Base-by-base conservation (phyloP, 164 flowering plant species). In the Vitis rupestris region DNA sequence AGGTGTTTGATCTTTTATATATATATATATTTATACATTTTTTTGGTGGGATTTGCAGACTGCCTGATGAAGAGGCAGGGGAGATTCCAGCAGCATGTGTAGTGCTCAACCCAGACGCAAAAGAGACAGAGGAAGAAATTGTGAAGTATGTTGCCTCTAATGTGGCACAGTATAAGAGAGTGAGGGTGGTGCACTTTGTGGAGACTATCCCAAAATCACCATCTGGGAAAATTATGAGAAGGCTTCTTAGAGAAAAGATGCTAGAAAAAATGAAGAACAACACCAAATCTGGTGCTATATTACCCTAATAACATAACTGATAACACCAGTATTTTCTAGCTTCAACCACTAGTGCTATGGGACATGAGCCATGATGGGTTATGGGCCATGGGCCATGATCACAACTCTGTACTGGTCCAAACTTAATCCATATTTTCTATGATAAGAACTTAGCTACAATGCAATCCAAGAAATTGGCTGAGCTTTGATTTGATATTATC, bases 11-110 rank as follows among this genome's bases (percentile, higher is more conserved):
- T 23, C 27, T 23, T 1, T 23, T 23, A 23, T 23, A 23, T 23
- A 23, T 23, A 65, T 17, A 17, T 17, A 17, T 17, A 17, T 17
- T 17, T 17, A 17, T 17, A 17, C 17, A 17, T 52, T 8, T n/a
- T 49, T 13, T 17, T 65, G 12, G 8, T 27, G 19, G 55, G 15
- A 7, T 50, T 27, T 78, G 78, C 78, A 96, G 98, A 65, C 30
- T 96, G 75, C 85, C 93, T 0, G 97, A 96, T 75, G 91, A 87
- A 72, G 99, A 93, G 61, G 99, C 99, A 0, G 99, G 99, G 30
- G 98, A 96, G 79, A 84, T 96, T 50, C 99, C 99, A 71, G 98
- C 80, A 1, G 99, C 99, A 6, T 88, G 93, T 72, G 95, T 93
- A 0, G 99, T 96, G 66, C 80, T 88, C 82, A 84, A 65, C 74